Evolutionary conservation across 371 early-diverging fungal genomes (phyloP), one percentile per base, ranked within the genome.

Genomic region (Syncephalastrum contaminatum): DNA sequence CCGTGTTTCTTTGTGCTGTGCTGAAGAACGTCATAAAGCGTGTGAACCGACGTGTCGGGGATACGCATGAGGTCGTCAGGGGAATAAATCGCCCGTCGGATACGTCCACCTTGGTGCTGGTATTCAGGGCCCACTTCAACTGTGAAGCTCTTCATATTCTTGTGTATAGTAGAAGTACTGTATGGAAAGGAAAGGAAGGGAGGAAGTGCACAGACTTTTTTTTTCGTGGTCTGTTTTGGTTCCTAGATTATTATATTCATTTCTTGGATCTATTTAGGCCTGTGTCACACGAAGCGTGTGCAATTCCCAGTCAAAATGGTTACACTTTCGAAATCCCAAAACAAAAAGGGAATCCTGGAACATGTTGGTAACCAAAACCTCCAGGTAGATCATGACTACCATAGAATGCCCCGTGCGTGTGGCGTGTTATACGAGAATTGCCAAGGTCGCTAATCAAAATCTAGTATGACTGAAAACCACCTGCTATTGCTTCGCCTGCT

Each of bases 21-120:
- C 53, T 62, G 62, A 36, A 90, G 21, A 18, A 88, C 72, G 56
- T 90, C 90, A 64, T 83, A 87, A 36, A 89, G 70, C 12, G 91
- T 89, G 64, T 73, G 73, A 62, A 88, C 76, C 24, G 76, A 73
- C 12, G 77, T 65, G 27, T 58, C 54, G 39, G 86, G 86, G 2
- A 63, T 56, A 56, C 70, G 63, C 55, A 75, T 56, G 51, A 87
- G 70, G 27, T 67, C 70, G 56, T 83, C 73, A 18, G 81, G 78
- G 10, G 76, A 66, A 48, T 71, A 69, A 41, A 62, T 51, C 36
- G 76, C 72, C 62, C 84, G 75, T 53, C 84, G 66, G 43, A 77
- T 73, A 27, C 71, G 77, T 51, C 82, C 82, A 48, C 79, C 79
- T 50, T 77, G 73, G 39, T 66, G 75, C 46, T 76, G 71, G 10